Evolutionary conservation across 192 early-diverging fungal genomes (phyloP), one percentile per base, ranked within the genome.

Genomic region (Rhizophlyctis rosea): DNA sequence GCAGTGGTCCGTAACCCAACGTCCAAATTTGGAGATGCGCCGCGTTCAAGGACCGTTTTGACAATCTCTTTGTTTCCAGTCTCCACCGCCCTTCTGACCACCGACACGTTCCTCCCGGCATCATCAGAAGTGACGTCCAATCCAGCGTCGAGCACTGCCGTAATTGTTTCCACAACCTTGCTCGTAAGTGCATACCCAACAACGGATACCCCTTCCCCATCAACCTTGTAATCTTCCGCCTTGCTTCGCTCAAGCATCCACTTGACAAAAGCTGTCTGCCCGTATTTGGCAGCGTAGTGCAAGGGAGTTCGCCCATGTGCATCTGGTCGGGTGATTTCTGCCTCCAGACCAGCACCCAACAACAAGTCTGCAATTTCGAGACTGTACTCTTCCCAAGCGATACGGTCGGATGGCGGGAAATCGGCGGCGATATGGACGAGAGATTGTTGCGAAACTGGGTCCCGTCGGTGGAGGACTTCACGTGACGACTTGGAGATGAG

Each of bases 261-360:
- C 4, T 48, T 52, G 1, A 76, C 30, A 3, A 82, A 18, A 4
- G 21, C 50, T 0, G 25, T 4, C 29, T 82, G 77, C 14, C 61
- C 47, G 53, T 73, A 27, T 47, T 68, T 68, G n/a, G 76, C 69
- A 7, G 82, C 84, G 44, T 69, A 79, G 62, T 85, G 79, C 29
- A 84, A 54, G 24, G 84, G 68, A 21, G 63, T 74, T 36, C 67
- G n/a, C 14, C 54, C 57, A 14, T 65, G 29, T 0, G 3, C 25
- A 47, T 85, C 81, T 25, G 29, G n/a, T n/a, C n/a, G n/a, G n/a
- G n/a, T 24, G 29, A 34, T 31, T 18, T 34, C 54, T 55, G 52
- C 13, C 47, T 74, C 51, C 50, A 65, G 28, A 24, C 44, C 56
- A 5, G 5, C 47, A 39, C 50, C 31, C 4, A 49, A 32, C 33